Conservation (phyloP, 1,284 basidiomycete species). For the Ceratobasidium sp. region DNA sequence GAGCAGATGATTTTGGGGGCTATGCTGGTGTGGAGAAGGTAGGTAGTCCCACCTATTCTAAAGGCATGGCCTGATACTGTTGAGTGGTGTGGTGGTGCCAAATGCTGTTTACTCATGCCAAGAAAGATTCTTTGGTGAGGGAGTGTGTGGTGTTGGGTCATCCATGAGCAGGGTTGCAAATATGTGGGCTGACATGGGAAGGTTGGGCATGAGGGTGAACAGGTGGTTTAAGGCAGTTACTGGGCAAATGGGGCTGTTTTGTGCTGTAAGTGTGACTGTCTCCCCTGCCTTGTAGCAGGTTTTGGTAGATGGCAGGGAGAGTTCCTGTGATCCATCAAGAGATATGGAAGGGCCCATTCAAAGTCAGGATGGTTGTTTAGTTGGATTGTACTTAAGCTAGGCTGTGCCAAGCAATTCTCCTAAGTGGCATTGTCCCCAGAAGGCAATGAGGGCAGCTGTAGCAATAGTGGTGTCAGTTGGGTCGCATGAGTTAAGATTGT, state of each 20-base stretch:
- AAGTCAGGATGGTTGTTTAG: not conserved
- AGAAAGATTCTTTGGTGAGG: constrained; percentile 8
- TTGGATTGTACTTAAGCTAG: not conserved
- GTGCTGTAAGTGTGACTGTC: not conserved
- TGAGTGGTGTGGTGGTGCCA: too few species aligned
- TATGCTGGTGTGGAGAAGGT: constrained; percentile 54
- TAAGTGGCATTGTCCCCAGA: constrained; percentile 36
- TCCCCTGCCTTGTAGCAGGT: not conserved
- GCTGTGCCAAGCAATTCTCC: constrained; percentile 25
- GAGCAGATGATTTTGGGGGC: constrained; percentile 55
- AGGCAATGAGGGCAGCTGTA: constrained; percentile 13
- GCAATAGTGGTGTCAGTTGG: constrained; percentile 17
- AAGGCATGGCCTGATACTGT: constrained; percentile 54
- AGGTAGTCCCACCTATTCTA: constrained; percentile 56
- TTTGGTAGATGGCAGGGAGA: constrained; percentile 23
- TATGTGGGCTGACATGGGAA: not conserved
- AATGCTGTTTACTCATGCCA: constrained; percentile 29
- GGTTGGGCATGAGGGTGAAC: not conserved
- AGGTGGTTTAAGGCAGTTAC: not conserved
- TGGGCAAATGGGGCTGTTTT: constrained; percentile 3
- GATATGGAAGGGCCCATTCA: not conserved
- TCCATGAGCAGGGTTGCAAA: not conserved
- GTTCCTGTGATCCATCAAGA: not conserved
- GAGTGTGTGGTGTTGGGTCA: not conserved
- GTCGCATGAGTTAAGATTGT: not conserved